phyloP scores from a whole-genome alignment of 176 grass and related monocot species.

The Themeda triandra region DNA sequence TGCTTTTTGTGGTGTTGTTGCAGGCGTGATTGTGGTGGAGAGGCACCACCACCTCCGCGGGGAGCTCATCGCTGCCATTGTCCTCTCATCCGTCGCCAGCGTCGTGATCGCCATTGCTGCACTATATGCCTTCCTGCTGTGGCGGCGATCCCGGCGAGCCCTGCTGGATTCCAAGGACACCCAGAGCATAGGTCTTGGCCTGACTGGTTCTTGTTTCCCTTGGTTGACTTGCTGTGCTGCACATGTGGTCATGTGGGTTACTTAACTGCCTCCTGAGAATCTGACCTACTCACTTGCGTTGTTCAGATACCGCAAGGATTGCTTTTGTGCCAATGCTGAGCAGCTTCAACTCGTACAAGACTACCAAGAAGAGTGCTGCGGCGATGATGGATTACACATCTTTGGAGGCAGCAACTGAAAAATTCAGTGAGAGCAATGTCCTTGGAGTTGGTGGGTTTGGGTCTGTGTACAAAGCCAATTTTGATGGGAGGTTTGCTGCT shows the following conservation, averaged over 20 bases:
- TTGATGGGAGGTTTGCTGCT: constrained; percentile 57
- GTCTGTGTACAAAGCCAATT: constrained; percentile 75
- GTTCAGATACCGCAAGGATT: constrained; percentile 58
- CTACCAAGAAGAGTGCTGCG: constrained; percentile 57
- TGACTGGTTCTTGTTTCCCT: neutral
- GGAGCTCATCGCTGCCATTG: constrained; percentile 61
- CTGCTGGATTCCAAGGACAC: constrained; percentile 40
- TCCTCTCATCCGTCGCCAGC: constrained; percentile 54
- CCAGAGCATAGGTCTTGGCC: constrained; percentile 62
- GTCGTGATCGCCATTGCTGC: constrained; percentile 35
- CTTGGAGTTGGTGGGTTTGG: constrained; percentile 82
- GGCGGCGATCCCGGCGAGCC: constrained; percentile 47
- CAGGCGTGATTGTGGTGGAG: constrained; percentile 42
- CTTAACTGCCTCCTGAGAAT: neutral
- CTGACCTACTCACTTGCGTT: neutral
- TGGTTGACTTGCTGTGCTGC: constrained; percentile 3
- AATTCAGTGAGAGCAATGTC: constrained; percentile 76
- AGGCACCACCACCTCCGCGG: constrained; percentile 49
- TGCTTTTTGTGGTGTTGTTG: constrained; percentile 4
- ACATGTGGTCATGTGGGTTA: constrained; percentile 21
- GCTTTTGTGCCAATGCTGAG: constrained; percentile 67
- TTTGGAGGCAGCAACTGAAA: constrained; percentile 57
- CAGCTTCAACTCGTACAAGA: constrained; percentile 83
- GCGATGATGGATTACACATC: constrained; percentile 64
- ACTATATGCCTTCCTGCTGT: constrained; percentile 58